phyloP scores from a whole-genome alignment of 140 eudicot genomes.

The Ambrosia hybrid region DNA sequence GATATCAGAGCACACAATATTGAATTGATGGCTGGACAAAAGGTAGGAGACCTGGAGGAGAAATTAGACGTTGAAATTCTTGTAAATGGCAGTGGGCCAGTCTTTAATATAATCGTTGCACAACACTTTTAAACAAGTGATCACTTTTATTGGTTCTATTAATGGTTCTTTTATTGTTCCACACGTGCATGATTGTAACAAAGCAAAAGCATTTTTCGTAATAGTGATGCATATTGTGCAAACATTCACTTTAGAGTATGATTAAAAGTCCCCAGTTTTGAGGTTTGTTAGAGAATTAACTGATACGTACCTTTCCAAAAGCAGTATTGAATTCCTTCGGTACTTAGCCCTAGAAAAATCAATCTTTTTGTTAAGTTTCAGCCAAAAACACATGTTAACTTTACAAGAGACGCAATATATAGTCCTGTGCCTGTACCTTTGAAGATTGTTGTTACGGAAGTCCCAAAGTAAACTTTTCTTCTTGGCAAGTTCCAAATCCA shows the following conservation, averaged over 20 bases:
- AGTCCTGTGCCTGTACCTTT: conserved; percentile 51
- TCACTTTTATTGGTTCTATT: background rate
- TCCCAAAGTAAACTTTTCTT: conserved; percentile 85
- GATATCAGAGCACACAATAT: background rate
- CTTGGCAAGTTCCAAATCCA: conserved; percentile 76
- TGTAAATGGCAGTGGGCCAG: background rate
- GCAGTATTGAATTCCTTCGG: conserved; percentile 71
- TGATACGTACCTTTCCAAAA: conserved; percentile 83
- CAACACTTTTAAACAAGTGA: background rate
- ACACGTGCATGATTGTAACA: background rate
- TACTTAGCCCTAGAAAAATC: conserved; percentile 62
- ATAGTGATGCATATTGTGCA: conserved; percentile 2
- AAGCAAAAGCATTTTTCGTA: background rate
- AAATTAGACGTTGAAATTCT: background rate
- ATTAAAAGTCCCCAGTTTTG: background rate
- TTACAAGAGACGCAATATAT: conserved; percentile 2
- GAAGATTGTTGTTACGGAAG: conserved; percentile 75
- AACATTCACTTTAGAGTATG: background rate
- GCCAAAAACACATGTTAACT: background rate
- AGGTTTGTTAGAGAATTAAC: background rate
- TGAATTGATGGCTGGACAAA: background rate
- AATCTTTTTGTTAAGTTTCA: conserved; percentile 13
- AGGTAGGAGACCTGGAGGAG: background rate
- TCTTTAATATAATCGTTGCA: background rate
- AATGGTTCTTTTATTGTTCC: background rate